Conservation (phyloP, 2,329 filamentous ascomycete species). For the Plectosphaerella sp. region DNA sequence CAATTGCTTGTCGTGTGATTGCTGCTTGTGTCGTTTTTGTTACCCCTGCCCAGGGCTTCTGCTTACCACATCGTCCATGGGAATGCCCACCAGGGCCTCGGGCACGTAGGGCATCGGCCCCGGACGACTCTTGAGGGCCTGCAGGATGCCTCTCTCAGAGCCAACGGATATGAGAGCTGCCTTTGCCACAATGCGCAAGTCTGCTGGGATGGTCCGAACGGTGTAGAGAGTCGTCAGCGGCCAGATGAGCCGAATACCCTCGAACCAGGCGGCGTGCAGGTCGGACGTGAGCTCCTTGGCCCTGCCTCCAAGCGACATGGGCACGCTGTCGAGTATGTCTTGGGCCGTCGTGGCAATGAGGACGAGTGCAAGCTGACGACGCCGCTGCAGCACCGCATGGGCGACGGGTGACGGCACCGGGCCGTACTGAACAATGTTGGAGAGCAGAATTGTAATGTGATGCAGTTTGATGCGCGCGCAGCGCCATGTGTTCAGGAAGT, state of each 20-base stretch:
- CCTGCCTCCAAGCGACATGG: constrained; percentile 18
- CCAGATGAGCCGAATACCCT: constrained; percentile 32
- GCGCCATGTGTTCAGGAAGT: constrained; percentile 26
- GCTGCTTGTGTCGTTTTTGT: no score
- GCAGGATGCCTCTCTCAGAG: constrained; percentile 28
- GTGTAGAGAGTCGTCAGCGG: constrained; percentile 27
- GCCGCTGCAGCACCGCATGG: constrained; percentile 16
- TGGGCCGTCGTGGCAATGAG: constrained; percentile 20
- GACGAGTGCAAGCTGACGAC: constrained; percentile 21
- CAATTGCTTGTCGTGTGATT: no score
- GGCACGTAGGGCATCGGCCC: background rate
- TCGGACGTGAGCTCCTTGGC: constrained; percentile 12
- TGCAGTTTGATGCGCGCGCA: constrained; percentile 29
- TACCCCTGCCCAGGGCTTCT: no score
- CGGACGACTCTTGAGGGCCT: constrained; percentile 19
- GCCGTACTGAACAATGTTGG: constrained; percentile 30
- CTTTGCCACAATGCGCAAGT: constrained; percentile 21
- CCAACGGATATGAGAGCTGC: constrained; percentile 25
- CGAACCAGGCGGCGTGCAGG: constrained; percentile 24
- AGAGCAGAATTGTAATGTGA: constrained; percentile 23
- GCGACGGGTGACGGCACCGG: constrained; percentile 13
- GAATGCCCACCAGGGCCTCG: background rate
- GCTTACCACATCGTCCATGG: background rate
- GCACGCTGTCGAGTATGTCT: constrained; percentile 21
- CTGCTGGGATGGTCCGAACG: constrained; percentile 18